These are phyloP conservation scores for Ustilago shanxiensis DNA, from an alignment of 1,284 basidiomycete species.

Conservation along the genomic window DNA sequence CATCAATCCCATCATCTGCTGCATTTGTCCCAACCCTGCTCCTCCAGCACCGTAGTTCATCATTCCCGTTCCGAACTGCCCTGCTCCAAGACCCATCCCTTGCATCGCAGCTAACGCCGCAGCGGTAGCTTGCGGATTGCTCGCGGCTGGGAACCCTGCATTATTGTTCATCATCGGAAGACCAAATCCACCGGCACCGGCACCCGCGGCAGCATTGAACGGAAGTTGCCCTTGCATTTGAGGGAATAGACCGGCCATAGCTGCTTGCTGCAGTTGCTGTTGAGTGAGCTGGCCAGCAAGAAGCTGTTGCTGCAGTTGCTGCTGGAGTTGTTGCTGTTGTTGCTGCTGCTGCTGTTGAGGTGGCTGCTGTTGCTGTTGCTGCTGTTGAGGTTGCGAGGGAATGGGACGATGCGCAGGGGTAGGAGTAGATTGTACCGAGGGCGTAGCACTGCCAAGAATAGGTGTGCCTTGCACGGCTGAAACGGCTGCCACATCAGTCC, in stretches of 20 bases:
- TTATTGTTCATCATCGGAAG: constrained; percentile 45
- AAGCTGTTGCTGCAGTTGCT: constrained; percentile 22
- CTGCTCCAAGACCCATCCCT: constrained; percentile 24
- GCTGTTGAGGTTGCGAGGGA: constrained; percentile 36
- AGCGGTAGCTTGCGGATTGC: constrained; percentile 29
- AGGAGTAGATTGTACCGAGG: constrained; percentile 47
- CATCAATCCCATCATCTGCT: constrained; percentile 54
- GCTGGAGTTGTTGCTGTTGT: constrained; percentile 19
- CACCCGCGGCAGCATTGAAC: constrained; percentile 1
- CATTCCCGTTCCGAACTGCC: constrained; percentile 26
- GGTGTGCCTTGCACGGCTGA: constrained; percentile 31
- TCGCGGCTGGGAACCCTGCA: constrained; percentile 20
- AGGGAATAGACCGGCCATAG: constrained; percentile 26
- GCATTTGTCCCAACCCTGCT: constrained; percentile 26
- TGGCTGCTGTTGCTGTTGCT: constrained; percentile 16
- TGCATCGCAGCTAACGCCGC: constrained; percentile 41
- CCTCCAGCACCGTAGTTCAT: constrained; percentile 21
- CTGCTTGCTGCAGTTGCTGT: constrained; percentile 28
- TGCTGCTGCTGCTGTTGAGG: constrained; percentile 37
- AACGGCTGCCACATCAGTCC: neutral
- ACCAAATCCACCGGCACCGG: constrained; percentile 10
- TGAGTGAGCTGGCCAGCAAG: neutral
- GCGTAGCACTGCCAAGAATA: constrained; percentile 42
- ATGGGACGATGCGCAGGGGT: constrained; percentile 45
- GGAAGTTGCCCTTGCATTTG: constrained; percentile 25